A percentile compares a stretch with the other conserved stretches of the same genome.
Evolutionary conservation across 2,329 filamentous ascomycete species (phyloP).

Genomic region (Sporothrix luriei): DNA sequence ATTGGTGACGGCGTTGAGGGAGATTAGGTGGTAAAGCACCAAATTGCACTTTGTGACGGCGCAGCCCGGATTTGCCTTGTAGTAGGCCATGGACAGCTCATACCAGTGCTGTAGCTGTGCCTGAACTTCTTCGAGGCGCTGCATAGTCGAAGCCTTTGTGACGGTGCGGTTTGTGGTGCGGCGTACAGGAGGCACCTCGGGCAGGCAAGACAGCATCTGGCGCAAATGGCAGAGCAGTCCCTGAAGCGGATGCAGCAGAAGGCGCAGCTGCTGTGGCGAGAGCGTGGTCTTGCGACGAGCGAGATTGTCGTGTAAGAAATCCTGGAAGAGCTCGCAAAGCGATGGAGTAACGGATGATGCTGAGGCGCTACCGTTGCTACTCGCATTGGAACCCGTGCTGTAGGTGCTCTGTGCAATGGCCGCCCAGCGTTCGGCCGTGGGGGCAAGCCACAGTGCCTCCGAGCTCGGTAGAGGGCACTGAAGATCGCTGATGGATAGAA

Average conservation of each 20-base stretch:
- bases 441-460: conserved; percentile 65
- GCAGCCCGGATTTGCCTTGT: conserved; percentile 59
- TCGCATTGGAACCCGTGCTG: conserved; percentile 44
- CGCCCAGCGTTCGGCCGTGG: conserved; percentile 61
- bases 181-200: conserved; percentile 53
- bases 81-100: conserved; percentile 60
- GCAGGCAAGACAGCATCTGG: conserved; percentile 67
- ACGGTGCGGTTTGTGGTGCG: conserved; percentile 50
- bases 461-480: conserved; percentile 63
- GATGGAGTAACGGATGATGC: conserved; percentile 56
- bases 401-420: conserved; percentile 61
- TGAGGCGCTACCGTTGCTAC: conserved; percentile 41
- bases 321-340: conserved; percentile 66
- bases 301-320: conserved; percentile 67
- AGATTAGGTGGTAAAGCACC: conserved; percentile 70
- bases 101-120: conserved; percentile 67
- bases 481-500: conserved; percentile 67
- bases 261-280: conserved; percentile 61
- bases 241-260: conserved; percentile 70
- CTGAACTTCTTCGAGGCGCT: conserved; percentile 66
- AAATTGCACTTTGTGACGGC: conserved; percentile 65
- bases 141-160: conserved; percentile 62
- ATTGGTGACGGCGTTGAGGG: conserved; percentile 67
- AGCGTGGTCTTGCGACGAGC: conserved; percentile 50
- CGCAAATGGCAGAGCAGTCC: conserved; percentile 65